phyloP scores from a whole-genome alignment of 2,329 filamentous ascomycete genomes.

The Fusarium falciforme region DNA sequence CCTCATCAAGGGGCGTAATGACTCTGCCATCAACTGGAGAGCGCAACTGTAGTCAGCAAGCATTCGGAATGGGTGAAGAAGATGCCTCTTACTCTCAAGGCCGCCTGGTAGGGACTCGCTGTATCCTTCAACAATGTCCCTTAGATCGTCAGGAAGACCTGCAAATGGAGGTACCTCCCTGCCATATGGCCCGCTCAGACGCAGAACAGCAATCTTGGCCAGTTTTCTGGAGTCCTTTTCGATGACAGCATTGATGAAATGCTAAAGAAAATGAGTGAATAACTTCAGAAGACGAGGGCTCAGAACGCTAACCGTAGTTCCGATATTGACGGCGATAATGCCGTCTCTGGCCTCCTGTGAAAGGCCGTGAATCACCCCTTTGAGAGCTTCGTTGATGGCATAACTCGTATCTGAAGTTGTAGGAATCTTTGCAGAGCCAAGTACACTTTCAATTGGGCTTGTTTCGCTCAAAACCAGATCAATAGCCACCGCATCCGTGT shows the following conservation, averaged over 20 bases:
- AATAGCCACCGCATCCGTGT: slow-evolving; percentile 17
- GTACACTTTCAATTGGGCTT: neutral
- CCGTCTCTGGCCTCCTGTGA: neutral
- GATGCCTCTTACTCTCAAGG: slow-evolving; percentile 47
- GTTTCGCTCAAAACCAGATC: neutral
- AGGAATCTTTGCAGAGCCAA: slow-evolving; percentile 4
- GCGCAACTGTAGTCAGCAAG: neutral
- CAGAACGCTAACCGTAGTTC: slow-evolving; percentile 3
- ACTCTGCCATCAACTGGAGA: slow-evolving; percentile 9
- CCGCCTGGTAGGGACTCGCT: slow-evolving; percentile 54
- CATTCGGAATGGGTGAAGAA: slow-evolving; percentile 29
- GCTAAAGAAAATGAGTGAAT: slow-evolving; percentile 17
- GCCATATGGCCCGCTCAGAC: slow-evolving; percentile 55
- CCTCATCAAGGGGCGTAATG: neutral
- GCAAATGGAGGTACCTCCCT: slow-evolving; percentile 55
- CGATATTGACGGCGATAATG: slow-evolving; percentile 12
- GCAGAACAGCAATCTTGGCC: slow-evolving; percentile 55
- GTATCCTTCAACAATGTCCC: slow-evolving; percentile 52
- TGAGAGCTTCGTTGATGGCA: slow-evolving; percentile 3
- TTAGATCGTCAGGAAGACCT: slow-evolving; percentile 54
- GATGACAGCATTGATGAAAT: slow-evolving; percentile 60
- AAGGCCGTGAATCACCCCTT: neutral
- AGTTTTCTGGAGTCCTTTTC: slow-evolving; percentile 55
- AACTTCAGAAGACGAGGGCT: no score
- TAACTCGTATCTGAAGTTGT: slow-evolving; percentile 5